Percentiles rank a stretch among this genome's conserved stretches.
These are phyloP conservation scores for Xylaria flabelliformis DNA, from an alignment of 495 filamentous ascomycete genomes.

Conservation along the genomic window DNA sequence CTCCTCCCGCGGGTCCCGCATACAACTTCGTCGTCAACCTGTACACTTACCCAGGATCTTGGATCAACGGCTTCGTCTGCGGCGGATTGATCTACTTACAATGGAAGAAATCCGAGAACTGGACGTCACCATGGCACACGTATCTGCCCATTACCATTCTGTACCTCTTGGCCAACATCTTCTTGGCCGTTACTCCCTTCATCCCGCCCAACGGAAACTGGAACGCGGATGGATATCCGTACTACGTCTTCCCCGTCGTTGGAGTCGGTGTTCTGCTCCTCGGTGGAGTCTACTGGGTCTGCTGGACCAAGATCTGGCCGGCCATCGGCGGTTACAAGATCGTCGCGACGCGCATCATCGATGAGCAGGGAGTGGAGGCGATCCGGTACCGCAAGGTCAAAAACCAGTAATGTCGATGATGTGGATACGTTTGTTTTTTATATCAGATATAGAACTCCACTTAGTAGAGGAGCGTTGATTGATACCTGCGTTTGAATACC, in stretches of 20 bases:
- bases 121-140: conserved; percentile 52
- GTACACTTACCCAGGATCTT: conserved; percentile 53
- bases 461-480: not conserved
- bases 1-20: conserved; percentile 51
- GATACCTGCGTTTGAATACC: not conserved
- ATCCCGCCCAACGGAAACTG: conserved; percentile 58
- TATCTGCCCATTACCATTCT: conserved; percentile 50
- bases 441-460: not conserved
- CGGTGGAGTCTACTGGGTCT: conserved; percentile 58
- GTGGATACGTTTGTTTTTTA: conserved; percentile 7
- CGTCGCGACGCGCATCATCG: conserved; percentile 45
- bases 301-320: conserved; percentile 56
- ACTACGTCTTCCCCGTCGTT: conserved; percentile 59
- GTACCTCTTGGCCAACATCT: conserved; percentile 55
- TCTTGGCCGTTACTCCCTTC: conserved; percentile 58
- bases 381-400: conserved; percentile 51
- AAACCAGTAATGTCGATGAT: conserved; percentile 25
- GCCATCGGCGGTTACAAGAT: conserved; percentile 54
- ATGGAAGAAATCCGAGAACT: conserved; percentile 49
- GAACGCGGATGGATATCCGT: conserved; percentile 58
- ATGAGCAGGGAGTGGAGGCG: conserved; percentile 51
- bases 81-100: conserved; percentile 57
- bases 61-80: conserved; percentile 62
- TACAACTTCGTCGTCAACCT: conserved; percentile 47
- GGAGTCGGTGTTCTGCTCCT: conserved; percentile 54